Conservation (phyloP, 495 filamentous ascomycete genomes). For the Trichoderma reesei region DNA sequence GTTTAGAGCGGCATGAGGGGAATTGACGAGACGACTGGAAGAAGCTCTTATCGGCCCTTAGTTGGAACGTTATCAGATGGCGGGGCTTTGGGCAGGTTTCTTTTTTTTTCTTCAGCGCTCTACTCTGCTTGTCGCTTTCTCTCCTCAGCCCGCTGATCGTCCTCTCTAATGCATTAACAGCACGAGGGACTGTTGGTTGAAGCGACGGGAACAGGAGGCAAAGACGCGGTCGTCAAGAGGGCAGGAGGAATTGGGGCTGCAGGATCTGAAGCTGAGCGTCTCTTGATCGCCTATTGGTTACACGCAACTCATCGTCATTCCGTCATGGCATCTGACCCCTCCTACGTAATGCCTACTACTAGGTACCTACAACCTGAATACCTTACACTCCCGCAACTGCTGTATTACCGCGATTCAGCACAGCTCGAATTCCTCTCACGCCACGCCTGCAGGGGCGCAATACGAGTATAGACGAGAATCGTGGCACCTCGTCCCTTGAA, state of each 20-base stretch:
- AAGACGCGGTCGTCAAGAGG: neutral
- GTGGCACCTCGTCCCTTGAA: neutral
- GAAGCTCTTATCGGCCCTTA: slow-evolving; percentile 8
- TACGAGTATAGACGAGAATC: neutral
- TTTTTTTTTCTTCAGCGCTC: neutral
- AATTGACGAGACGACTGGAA: neutral
- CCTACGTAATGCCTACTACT: neutral
- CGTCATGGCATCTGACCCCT: neutral
- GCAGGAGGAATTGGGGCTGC: neutral
- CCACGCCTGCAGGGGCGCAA: neutral
- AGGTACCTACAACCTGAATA: no score
- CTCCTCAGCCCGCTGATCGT: no score
- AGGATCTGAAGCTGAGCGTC: neutral
- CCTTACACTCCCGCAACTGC: no score
- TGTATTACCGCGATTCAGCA: no score
- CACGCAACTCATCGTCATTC: neutral
- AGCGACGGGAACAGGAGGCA: no score
- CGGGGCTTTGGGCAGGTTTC: slow-evolving; percentile 1
- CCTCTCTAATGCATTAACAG: no score
- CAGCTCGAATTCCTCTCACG: neutral
- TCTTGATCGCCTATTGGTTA: neutral
- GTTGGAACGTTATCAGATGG: neutral
- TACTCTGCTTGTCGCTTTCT: neutral
- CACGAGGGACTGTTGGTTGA: no score
- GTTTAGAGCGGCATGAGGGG: slow-evolving; percentile 7